Evolutionary conservation across 768 basidiomycete species (phyloP).

Genomic region (Boletus insuetus): DNA sequence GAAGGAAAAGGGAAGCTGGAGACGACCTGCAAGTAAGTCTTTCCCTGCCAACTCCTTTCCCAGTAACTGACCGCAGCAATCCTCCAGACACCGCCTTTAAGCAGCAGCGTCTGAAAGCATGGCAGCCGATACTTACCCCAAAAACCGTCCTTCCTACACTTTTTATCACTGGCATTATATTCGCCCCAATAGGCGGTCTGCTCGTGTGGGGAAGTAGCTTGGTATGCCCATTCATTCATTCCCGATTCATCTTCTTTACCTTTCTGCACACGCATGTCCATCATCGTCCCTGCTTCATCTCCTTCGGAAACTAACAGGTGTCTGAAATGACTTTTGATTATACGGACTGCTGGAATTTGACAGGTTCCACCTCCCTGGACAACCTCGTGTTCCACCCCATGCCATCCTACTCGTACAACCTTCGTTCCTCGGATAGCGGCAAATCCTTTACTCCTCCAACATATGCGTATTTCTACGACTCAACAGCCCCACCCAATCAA

Average conservation of each 20-base stretch:
- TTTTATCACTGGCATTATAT: constrained; percentile 91
- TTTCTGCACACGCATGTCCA: neutral
- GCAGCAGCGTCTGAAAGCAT: constrained; percentile 98
- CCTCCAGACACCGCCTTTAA: constrained; percentile 92
- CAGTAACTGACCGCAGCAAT: constrained; percentile 13
- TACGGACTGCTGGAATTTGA: constrained; percentile 77
- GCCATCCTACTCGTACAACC: constrained; percentile 61
- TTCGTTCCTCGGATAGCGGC: constrained; percentile 56
- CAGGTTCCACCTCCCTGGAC: constrained; percentile 34
- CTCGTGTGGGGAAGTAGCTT: constrained; percentile 86
- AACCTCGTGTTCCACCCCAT: constrained; percentile 47
- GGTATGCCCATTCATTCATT: constrained; percentile 37
- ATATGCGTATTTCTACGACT: constrained; percentile 70
- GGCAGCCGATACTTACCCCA: constrained; percentile 99
- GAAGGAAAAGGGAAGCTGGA: constrained; percentile 87
- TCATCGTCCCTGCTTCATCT: neutral
- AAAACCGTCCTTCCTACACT: constrained; percentile 96
- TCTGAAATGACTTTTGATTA: constrained; percentile 96
- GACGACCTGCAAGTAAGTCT: constrained; percentile 72
- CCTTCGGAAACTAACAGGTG: constrained; percentile 46
- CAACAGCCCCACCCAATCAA: constrained; percentile 43
- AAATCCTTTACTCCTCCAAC: constrained; percentile 52
- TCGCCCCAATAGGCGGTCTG: constrained; percentile 93
- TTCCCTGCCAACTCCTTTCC: neutral
- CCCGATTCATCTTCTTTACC: constrained; percentile 20